Evolutionary conservation across 176 grass and related monocot species (phyloP).

Genomic region (Pharus latifolius): DNA sequence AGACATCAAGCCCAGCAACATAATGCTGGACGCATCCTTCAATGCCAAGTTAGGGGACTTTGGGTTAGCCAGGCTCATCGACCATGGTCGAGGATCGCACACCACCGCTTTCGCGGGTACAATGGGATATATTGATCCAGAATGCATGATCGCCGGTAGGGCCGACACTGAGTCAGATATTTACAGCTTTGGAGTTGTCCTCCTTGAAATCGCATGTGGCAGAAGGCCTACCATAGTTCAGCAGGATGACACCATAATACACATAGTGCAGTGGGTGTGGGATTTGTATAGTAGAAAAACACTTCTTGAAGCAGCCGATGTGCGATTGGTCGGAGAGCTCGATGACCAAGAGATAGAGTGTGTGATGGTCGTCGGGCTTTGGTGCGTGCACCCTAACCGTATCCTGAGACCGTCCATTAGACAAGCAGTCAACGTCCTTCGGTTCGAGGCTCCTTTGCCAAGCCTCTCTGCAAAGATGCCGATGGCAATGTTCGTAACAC

Average conservation of each 20-base stretch:
- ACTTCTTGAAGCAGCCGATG: constrained; percentile 20
- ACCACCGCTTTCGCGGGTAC: constrained; percentile 12
- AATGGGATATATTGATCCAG: constrained; percentile 26
- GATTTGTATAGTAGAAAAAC: neutral
- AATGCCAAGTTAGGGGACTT: constrained; percentile 36
- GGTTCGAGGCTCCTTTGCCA: neutral
- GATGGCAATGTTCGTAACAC: neutral
- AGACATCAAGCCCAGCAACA: constrained; percentile 33
- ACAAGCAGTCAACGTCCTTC: constrained; percentile 24
- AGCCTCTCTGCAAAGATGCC: constrained; percentile 23
- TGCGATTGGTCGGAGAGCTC: neutral
- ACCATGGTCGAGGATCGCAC: neutral
- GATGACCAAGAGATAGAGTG: constrained; percentile 4
- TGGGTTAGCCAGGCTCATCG: constrained; percentile 18
- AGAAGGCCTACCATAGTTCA: neutral
- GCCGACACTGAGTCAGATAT: constrained; percentile 16
- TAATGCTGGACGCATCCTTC: constrained; percentile 18
- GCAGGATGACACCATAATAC: neutral
- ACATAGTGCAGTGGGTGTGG: constrained; percentile 11
- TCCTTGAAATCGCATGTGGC: constrained; percentile 30
- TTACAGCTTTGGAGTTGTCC: constrained; percentile 38
- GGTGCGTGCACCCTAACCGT: constrained; percentile 26
- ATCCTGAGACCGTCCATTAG: constrained; percentile 24
- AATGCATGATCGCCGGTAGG: neutral
- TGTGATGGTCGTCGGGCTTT: constrained; percentile 33